A percentile compares a stretch with the other conserved stretches of the same genome.
phyloP scores from a whole-genome alignment of 2,329 filamentous ascomycete species.

The Paraphoma sp. region DNA sequence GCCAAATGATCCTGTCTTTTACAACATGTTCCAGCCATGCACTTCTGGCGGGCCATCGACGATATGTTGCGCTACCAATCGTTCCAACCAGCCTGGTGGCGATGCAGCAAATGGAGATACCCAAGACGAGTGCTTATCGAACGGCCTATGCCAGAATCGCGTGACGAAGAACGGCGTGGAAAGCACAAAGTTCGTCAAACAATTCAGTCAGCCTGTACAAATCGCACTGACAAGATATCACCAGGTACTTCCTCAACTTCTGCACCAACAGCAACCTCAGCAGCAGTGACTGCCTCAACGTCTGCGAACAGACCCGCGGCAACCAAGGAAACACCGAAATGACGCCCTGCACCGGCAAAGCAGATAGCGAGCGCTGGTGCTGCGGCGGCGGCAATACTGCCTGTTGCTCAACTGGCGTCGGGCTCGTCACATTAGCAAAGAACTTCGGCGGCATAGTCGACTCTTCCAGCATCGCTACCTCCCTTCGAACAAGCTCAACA shows the following conservation, averaged over 20 bases:
- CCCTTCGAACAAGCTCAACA: neutral
- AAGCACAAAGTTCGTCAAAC: neutral
- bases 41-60: neutral
- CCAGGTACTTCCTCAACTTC: slow-evolving; percentile 3
- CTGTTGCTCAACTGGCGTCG: slow-evolving; percentile 3
- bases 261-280: slow-evolving; percentile 1
- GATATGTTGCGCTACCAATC: slow-evolving; percentile 5
- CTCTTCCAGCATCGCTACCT: neutral
- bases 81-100: neutral
- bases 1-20: neutral
- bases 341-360: slow-evolving; percentile 2
- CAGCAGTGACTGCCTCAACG: slow-evolving; percentile 2
- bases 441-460: neutral
- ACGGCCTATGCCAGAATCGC: slow-evolving; percentile 6
- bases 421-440: neutral
- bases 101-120: neutral
- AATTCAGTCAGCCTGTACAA: neutral
- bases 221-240: neutral
- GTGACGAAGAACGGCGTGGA: neutral
- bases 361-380: slow-evolving; percentile 6
- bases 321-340: neutral
- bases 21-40: slow-evolving; percentile 1
- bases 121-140: slow-evolving; percentile 6
- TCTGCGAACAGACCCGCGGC: neutral
- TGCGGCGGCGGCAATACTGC: neutral